Percentiles rank a stretch among this genome's conserved stretches.
Conservation (phyloP, 768 basidiomycete species). For the Lentinula sp. region DNA sequence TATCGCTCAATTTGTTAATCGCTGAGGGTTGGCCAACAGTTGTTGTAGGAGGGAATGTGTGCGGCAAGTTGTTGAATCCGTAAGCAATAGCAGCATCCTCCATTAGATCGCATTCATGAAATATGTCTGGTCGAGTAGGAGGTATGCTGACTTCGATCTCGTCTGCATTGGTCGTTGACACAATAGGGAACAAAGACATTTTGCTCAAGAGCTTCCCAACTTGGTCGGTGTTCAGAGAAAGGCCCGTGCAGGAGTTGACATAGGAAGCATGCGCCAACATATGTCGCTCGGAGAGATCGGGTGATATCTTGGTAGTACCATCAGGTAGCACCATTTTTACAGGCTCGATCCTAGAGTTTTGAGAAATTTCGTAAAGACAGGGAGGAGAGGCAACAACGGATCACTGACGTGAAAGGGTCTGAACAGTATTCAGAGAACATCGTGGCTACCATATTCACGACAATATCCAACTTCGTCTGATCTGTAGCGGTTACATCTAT, state of each 20-base stretch:
- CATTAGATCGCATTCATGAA: slow-evolving; percentile 98
- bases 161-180: slow-evolving; percentile 54
- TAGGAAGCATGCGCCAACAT: slow-evolving; percentile 80
- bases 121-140: slow-evolving; percentile 94
- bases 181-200: slow-evolving; percentile 68
- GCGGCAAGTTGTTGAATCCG: slow-evolving; percentile 94
- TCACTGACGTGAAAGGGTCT: slow-evolving; percentile 82
- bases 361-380: slow-evolving; percentile 2
- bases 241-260: slow-evolving; percentile 93
- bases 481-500: slow-evolving; percentile 97
- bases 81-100: slow-evolving; percentile 98
- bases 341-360: slow-evolving; percentile 73
- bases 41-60: slow-evolving; percentile 87
- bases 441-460: slow-evolving; percentile 89
- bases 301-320: slow-evolving; percentile 69
- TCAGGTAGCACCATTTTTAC: slow-evolving; percentile 79
- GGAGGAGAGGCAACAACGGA: not conserved
- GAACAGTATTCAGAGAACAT: slow-evolving; percentile 98
- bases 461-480: slow-evolving; percentile 92
- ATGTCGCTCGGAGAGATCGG: slow-evolving; percentile 69
- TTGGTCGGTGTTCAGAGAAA: slow-evolving; percentile 58
- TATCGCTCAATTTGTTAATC: slow-evolving; percentile 85
- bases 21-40: slow-evolving; percentile 91
- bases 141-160: slow-evolving; percentile 75
- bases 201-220: slow-evolving; percentile 69